These are phyloP conservation scores for Nicotiana tomentosiformis DNA, from an alignment of 257 asterid species.

Conservation along the genomic window DNA sequence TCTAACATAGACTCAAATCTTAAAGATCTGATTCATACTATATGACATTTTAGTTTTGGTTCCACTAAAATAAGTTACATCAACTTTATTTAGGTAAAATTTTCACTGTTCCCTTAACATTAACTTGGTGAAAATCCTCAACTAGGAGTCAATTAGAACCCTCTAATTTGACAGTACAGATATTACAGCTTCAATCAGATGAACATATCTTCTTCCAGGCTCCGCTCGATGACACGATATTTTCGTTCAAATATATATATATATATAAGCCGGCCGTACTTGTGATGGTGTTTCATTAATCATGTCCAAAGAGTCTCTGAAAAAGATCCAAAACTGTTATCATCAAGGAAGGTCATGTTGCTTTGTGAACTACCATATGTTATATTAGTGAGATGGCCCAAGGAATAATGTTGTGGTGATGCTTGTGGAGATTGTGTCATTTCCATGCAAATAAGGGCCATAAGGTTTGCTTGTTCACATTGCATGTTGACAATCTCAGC, in stretches of 20 bases:
- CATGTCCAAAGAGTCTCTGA: slow-evolving; percentile 51
- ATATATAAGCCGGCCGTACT: too few relatives aligned
- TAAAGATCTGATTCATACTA: background rate
- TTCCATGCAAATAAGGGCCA: slow-evolving; percentile 54
- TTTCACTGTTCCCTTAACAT: background rate
- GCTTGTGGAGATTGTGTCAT: slow-evolving; percentile 19
- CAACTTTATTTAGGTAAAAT: background rate
- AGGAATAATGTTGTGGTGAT: slow-evolving; percentile 25
- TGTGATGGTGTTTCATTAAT: background rate
- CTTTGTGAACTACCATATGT: slow-evolving; percentile 5
- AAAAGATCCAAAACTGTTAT: slow-evolving; percentile 28
- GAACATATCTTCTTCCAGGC: background rate
- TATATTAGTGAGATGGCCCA: slow-evolving; percentile 16
- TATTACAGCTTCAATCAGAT: background rate
- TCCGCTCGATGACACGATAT: too few relatives aligned
- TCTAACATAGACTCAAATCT: slow-evolving; percentile 10
- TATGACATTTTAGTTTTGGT: background rate
- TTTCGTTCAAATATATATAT: too few relatives aligned
- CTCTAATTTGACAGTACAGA: too few relatives aligned
- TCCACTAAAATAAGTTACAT: slow-evolving; percentile 3
- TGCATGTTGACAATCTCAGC: slow-evolving; percentile 62
- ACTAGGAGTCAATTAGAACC: too few relatives aligned
- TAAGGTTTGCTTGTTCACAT: slow-evolving; percentile 55
- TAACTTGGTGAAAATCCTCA: background rate
- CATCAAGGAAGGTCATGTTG: slow-evolving; percentile 28